Evolutionary conservation across 2,329 filamentous ascomycete species (phyloP), one percentile per base, ranked within the genome.

Genomic region (Nemania diffusa): DNA sequence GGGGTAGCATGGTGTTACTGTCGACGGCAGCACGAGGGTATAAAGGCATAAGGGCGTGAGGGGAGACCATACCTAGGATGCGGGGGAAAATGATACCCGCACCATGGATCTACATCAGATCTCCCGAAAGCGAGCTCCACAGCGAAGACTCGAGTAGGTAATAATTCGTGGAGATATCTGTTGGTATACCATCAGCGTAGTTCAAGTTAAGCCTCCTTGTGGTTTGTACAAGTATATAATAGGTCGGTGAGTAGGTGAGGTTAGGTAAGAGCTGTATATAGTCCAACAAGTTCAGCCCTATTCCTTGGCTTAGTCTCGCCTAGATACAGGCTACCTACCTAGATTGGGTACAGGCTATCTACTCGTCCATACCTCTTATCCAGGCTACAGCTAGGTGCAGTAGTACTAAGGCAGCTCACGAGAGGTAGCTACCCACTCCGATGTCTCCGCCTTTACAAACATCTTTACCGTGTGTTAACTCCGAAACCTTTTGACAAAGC

Each of bases 1-100:
- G 55, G 63, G 66, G 50, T 69, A 69, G 59, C 32, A 60, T 65
- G 34, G 53, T 63, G 56, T n/a, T 56, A 52, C 52, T 34, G 52
- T 50, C 46, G 20, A 22, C 20, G 24, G 15, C 34, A 17, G 46
- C 46, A 60, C n/a, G 11, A 5, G 29, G 26, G 15, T 42, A 8
- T 3, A 5, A 15, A 40, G 34, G 32, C 9, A 6, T 40, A 15
- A 9, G 34, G 34, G 42, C 15, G 22, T 27, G 24, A 51, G 48
- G 24, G 24, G 48, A 27, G 24, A 27, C 22, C 24, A 40, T n/a
- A n/a, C n/a, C n/a, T 42, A 51, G 29, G 24, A 56, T 61, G 57
- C 51, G 56, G 62, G 62, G 63, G 42, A 34, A 15, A n/a, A 26
- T 9, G 13, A n/a, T 17, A 3, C 11, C 51, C 51, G 32, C 32